Evolutionary conservation across 139 green algal species (phyloP).

Genomic region (Coelastrella sp.): DNA sequence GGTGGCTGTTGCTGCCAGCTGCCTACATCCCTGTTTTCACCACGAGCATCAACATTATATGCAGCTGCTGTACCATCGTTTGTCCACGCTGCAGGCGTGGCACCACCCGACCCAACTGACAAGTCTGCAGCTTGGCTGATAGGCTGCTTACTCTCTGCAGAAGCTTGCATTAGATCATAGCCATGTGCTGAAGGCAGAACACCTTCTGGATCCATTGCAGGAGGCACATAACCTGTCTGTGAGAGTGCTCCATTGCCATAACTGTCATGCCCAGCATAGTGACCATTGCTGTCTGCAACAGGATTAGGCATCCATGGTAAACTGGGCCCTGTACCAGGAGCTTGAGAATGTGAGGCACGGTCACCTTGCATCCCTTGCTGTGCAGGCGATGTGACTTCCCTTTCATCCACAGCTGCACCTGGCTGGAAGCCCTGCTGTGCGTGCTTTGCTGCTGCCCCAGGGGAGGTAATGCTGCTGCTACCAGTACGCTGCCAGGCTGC

Average conservation of each 20-base stretch:
- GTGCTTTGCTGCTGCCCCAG: neutral
- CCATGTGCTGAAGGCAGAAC: neutral
- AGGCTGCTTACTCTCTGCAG: neutral
- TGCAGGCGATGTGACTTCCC: too few species aligned
- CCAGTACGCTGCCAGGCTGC: neutral
- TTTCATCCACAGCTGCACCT: too few species aligned
- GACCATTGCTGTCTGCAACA: slow-evolving; percentile 21
- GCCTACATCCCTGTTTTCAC: neutral
- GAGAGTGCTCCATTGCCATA: neutral
- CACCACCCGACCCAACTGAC: too few species aligned
- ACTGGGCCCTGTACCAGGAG: too few species aligned
- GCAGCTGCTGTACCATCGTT: neutral
- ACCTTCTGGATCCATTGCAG: neutral
- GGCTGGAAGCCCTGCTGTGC: too few species aligned
- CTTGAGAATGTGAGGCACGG: too few species aligned
- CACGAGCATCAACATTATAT: neutral
- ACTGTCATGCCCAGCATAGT: neutral
- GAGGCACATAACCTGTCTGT: neutral
- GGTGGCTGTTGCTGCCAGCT: neutral
- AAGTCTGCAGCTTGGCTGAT: neutral
- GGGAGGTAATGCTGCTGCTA: neutral
- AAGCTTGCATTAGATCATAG: too few species aligned
- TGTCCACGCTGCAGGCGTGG: neutral
- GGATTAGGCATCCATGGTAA: too few species aligned
- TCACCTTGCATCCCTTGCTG: too few species aligned